Base-by-base conservation (phyloP, 768 basidiomycete genomes). In the Termitomyces sp. region DNA sequence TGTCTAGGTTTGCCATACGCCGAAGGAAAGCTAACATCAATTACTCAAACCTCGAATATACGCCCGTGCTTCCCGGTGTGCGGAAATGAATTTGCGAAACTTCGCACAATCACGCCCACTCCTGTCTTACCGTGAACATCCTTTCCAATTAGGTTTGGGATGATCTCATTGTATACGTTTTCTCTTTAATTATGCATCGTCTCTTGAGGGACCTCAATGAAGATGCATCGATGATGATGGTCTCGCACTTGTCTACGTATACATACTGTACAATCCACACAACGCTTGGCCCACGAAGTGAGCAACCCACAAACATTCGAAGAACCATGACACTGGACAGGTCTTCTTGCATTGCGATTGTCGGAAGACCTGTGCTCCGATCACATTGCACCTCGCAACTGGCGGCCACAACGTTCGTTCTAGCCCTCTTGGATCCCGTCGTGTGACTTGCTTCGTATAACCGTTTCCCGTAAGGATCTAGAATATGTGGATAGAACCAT, bases 61-160 rank as follows among this genome's bases (percentile, higher is more conserved):
- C 26, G 4, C 5, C 40, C 40, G 40, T 3, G 14, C 49, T 33
- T 50, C 32, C 18, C 14, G n/a, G 23, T 12, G 49, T 49, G 48
- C 26, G 14, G 46, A 28, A 14, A 47, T 48, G 14, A 30, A 9
- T 30, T 4, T 13, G 33, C 3, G 30, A 33, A 49, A 8, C 10
- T 35, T 5, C 5, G 8, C 8, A n/a, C n/a, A 1, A 32, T 57
- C 26, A 81, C 81, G 79, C 75, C 79, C 59, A 69, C 72, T 53
- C 70, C 75, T 33, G 63, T 74, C 44, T 60, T 14, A 2, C 36
- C 36, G 14, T 14, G 36, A 14, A 38, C 13, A 36, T 12, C 72
- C 55, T 73, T 78, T 23, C 93, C 93, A 95, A 98, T 76, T 97
- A 98, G 78, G 93, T 98, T 63, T 97, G 92, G 87, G 93, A 96